These are phyloP conservation scores for Glebionis coronaria DNA, from an alignment of 129 eudicot species.

Conservation along the genomic window DNA sequence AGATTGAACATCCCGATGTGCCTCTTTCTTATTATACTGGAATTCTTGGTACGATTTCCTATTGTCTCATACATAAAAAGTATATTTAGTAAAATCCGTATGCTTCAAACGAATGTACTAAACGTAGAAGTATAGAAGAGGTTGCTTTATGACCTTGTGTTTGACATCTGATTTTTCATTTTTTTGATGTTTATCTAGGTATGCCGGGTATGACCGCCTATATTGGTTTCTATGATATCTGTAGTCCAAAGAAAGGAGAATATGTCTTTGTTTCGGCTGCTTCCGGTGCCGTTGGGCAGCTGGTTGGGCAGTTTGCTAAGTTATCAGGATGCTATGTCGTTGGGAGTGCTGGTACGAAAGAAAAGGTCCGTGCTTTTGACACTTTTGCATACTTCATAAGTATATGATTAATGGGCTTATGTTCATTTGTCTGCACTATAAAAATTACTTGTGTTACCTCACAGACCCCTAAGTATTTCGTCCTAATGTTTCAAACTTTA, in stretches of 20 bases:
- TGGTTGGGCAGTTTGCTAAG: slow-evolving; percentile 53
- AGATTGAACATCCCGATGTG: no score
- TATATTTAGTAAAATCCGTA: no score
- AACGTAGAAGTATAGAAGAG: no score
- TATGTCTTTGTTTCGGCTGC: slow-evolving; percentile 43
- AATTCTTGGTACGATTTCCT: neutral
- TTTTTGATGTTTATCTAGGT: slow-evolving; percentile 22
- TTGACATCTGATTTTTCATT: no score
- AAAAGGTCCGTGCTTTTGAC: slow-evolving; percentile 25
- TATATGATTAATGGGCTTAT: neutral
- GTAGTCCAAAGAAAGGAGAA: slow-evolving; percentile 48
- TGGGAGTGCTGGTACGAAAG: slow-evolving; percentile 45
- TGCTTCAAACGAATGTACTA: no score
- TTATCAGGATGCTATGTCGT: slow-evolving; percentile 48
- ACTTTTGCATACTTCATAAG: neutral
- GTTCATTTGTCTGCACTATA: neutral
- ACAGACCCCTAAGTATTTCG: no score
- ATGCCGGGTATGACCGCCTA: slow-evolving; percentile 50
- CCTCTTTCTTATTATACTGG: neutral
- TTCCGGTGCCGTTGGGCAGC: slow-evolving; percentile 47
- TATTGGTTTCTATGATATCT: slow-evolving; percentile 39
- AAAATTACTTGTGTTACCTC: no score
- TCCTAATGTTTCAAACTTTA: no score
- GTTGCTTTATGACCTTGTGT: no score
- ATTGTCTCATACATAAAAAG: no score